phyloP scores from a whole-genome alignment of 306 rosid genomes.

The Bauhinia variegata region DNA sequence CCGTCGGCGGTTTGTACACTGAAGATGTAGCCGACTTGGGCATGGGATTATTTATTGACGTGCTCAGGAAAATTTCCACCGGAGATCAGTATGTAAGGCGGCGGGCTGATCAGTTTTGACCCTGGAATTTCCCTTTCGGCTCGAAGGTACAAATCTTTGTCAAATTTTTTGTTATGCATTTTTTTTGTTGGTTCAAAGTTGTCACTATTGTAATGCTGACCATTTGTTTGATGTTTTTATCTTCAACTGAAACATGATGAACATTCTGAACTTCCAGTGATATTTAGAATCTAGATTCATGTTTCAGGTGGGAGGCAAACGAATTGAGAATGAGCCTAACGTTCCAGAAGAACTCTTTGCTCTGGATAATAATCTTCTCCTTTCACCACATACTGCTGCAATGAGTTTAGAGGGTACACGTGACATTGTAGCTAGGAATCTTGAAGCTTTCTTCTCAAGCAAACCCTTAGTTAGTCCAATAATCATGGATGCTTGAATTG shows the following conservation, averaged over 20 bases:
- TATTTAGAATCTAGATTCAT: background rate
- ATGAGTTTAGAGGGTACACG: slow-evolving; percentile 14
- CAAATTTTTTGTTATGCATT: no score
- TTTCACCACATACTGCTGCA: slow-evolving; percentile 48
- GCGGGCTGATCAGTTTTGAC: background rate
- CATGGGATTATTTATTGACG: slow-evolving; percentile 49
- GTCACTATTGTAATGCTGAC: no score
- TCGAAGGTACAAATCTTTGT: slow-evolving; percentile 41
- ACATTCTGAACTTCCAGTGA: background rate
- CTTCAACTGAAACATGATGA: background rate
- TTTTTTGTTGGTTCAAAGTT: background rate
- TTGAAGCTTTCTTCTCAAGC: slow-evolving; percentile 55
- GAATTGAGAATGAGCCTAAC: slow-evolving; percentile 56
- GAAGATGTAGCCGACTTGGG: slow-evolving; percentile 55
- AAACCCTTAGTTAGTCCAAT: slow-evolving; percentile 31
- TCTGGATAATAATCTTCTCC: slow-evolving; percentile 55
- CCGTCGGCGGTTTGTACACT: slow-evolving; percentile 4
- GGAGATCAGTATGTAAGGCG: slow-evolving; percentile 41
- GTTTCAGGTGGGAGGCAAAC: slow-evolving; percentile 47
- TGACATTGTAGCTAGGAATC: slow-evolving; percentile 16
- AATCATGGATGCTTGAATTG: slow-evolving; percentile 20
- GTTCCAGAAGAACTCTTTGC: slow-evolving; percentile 42
- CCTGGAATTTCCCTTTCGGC: slow-evolving; percentile 30
- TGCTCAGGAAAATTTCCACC: slow-evolving; percentile 39
- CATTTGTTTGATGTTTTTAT: no score